Evolutionary conservation across 2,329 filamentous ascomycete species (phyloP).

Genomic region (Dothidotthia symphoricarpi): DNA sequence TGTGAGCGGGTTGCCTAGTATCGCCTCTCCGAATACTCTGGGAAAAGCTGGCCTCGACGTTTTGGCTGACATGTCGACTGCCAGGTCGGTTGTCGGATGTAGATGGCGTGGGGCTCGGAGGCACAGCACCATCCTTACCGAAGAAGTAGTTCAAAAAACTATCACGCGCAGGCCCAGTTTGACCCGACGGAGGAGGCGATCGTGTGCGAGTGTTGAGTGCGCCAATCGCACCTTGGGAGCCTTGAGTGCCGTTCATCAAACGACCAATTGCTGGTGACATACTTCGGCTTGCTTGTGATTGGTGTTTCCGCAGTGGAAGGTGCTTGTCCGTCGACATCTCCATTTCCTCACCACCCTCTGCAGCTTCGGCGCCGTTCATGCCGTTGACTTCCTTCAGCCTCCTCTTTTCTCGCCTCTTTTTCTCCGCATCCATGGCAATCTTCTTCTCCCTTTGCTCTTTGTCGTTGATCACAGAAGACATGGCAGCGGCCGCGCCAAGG

Average conservation of each 20-base stretch:
- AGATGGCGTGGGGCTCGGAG: constrained; percentile 41
- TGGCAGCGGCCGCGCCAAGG: constrained; percentile 90
- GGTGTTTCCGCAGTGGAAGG: constrained; percentile 61
- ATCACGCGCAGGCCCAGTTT: constrained; percentile 62
- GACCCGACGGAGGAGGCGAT: constrained; percentile 62
- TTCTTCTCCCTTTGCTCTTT: constrained; percentile 94
- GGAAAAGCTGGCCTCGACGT: constrained; percentile 75
- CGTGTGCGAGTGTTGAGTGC: constrained; percentile 63
- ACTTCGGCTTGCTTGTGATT: constrained; percentile 65
- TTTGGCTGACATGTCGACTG: constrained; percentile 72
- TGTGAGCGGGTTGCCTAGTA: constrained; percentile 52
- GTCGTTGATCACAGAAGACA: constrained; percentile 93
- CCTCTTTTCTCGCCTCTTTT: constrained; percentile 78
- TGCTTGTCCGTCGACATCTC: constrained; percentile 56
- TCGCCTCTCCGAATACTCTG: constrained; percentile 76
- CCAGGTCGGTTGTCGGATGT: constrained; percentile 42
- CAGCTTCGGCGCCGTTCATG: constrained; percentile 55
- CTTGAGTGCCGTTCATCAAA: constrained; percentile 59
- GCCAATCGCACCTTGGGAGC: constrained; percentile 54
- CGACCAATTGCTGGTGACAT: constrained; percentile 75
- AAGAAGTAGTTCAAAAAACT: constrained; percentile 99
- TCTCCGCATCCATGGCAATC: constrained; percentile 75
- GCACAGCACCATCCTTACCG: constrained; percentile 76
- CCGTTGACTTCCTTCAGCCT: constrained; percentile 77
- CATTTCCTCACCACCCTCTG: constrained; percentile 62